These are phyloP conservation scores for Colletotrichum lentis DNA, from an alignment of 2,329 filamentous ascomycete genomes.

Conservation along the genomic window DNA sequence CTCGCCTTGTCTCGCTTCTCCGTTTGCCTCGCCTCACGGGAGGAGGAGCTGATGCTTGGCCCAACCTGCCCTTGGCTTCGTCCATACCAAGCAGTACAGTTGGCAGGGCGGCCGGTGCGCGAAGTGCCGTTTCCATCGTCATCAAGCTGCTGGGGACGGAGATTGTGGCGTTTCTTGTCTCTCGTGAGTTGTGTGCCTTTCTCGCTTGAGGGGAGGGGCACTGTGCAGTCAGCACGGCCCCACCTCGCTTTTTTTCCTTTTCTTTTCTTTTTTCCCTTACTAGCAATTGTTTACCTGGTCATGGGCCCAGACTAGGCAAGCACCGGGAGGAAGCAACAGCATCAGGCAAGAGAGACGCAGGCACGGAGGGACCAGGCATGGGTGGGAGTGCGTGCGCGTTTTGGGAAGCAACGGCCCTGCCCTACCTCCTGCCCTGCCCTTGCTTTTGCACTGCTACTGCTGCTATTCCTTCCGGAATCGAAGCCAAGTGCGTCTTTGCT, in stretches of 20 bases:
- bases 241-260: neutral
- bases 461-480: neutral
- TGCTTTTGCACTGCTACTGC: too few species aligned
- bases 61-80: neutral
- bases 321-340: neutral
- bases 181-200: neutral
- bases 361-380: constrained; percentile 21
- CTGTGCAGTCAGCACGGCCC: constrained; percentile 27
- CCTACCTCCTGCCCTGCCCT: constrained; percentile 11
- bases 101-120: constrained; percentile 20
- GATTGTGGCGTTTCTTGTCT: constrained; percentile 36
- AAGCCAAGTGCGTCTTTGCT: neutral
- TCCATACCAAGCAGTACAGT: constrained; percentile 2
- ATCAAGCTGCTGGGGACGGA: constrained; percentile 34
- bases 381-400: constrained; percentile 1
- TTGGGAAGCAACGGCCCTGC: constrained; percentile 21
- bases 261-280: neutral
- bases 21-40: neutral
- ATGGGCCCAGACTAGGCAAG: neutral
- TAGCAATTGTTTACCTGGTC: neutral
- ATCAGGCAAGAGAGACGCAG: constrained; percentile 22
- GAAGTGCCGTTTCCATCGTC: constrained; percentile 30
- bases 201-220: constrained; percentile 1
- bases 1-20: constrained; percentile 2
- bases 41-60: neutral